Evolutionary conservation across 495 filamentous ascomycete species (phyloP).

Genomic region (Aspergillus olivimuriae): DNA sequence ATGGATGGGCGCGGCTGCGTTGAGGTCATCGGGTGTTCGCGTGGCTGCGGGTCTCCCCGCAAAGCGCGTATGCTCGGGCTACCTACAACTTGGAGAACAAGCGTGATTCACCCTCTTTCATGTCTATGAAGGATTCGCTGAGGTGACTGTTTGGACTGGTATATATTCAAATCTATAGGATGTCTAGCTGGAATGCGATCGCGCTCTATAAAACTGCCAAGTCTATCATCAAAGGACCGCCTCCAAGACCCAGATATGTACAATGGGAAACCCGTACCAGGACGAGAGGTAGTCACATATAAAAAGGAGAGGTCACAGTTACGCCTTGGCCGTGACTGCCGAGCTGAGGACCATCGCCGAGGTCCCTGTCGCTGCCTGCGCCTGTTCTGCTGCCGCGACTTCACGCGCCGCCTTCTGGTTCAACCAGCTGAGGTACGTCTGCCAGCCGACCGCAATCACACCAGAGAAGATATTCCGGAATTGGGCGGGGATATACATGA

Average conservation of each 20-base stretch:
- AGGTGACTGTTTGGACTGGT: too few species aligned
- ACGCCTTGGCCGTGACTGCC: constrained; percentile 23
- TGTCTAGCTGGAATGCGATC: not conserved
- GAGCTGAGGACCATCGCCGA: constrained; percentile 6
- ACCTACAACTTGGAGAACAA: too few species aligned
- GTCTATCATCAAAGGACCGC: constrained; percentile 13
- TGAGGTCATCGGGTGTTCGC: not conserved
- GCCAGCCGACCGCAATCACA: constrained; percentile 78
- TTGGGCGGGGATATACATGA: constrained; percentile 72
- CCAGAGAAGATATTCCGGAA: constrained; percentile 75
- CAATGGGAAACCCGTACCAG: not conserved
- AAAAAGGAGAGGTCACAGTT: constrained; percentile 1
- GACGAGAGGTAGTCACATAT: not conserved
- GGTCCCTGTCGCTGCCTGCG: constrained; percentile 11
- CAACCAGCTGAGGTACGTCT: constrained; percentile 79
- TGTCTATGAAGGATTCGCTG: too few species aligned
- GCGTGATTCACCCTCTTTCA: too few species aligned
- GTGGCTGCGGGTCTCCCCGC: not conserved
- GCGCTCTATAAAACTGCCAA: constrained; percentile 1
- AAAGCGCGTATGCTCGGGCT: too few species aligned
- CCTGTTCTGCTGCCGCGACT: constrained; percentile 31
- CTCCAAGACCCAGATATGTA: constrained; percentile 6
- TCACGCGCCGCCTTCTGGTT: constrained; percentile 66
- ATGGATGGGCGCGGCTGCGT: not conserved
- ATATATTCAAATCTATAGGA: not conserved